Conservation (phyloP, 1,284 basidiomycete genomes). For the Cutaneotrichosporon sp. region DNA sequence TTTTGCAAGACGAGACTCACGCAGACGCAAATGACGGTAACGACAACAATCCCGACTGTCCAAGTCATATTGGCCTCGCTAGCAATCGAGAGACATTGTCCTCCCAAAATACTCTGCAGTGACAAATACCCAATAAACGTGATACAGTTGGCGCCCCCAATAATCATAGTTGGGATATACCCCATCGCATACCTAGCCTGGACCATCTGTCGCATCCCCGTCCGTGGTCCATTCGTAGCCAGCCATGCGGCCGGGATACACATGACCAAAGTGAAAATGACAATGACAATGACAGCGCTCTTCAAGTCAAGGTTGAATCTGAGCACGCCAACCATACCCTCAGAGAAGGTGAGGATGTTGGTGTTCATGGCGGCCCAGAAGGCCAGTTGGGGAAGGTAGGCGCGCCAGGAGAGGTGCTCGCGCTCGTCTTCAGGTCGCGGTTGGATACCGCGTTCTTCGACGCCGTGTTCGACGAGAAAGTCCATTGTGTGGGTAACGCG, state of each 20-base stretch:
- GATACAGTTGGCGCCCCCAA: constrained; percentile 64
- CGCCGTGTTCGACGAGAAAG: constrained; percentile 46
- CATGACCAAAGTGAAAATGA: constrained; percentile 38
- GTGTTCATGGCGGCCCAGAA: constrained; percentile 50
- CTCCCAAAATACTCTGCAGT: constrained; percentile 73
- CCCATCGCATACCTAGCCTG: constrained; percentile 75
- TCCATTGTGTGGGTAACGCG: constrained; percentile 28
- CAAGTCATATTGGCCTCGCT: constrained; percentile 58
- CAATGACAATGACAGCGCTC: constrained; percentile 36
- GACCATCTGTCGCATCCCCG: constrained; percentile 85
- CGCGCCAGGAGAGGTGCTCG: constrained; percentile 27
- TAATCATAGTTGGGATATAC: constrained; percentile 66
- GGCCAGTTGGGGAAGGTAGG: constrained; percentile 45
- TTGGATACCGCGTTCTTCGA: constrained; percentile 49
- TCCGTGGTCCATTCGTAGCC: constrained; percentile 77
- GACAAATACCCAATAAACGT: constrained; percentile 71
- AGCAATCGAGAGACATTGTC: constrained; percentile 72
- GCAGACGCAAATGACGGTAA: constrained; percentile 71
- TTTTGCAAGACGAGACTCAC: constrained; percentile 50
- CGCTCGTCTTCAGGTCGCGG: constrained; percentile 41
- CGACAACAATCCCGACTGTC: constrained; percentile 81
- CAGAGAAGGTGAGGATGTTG: constrained; percentile 50
- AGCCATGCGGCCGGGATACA: constrained; percentile 44
- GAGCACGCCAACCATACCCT: constrained; percentile 46
- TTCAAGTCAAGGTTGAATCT: constrained; percentile 43